Evolutionary conservation across 805 yeast species (phyloP), one percentile per base, ranked within the genome.

Genomic region (Schwanniomyces polymorphus): DNA sequence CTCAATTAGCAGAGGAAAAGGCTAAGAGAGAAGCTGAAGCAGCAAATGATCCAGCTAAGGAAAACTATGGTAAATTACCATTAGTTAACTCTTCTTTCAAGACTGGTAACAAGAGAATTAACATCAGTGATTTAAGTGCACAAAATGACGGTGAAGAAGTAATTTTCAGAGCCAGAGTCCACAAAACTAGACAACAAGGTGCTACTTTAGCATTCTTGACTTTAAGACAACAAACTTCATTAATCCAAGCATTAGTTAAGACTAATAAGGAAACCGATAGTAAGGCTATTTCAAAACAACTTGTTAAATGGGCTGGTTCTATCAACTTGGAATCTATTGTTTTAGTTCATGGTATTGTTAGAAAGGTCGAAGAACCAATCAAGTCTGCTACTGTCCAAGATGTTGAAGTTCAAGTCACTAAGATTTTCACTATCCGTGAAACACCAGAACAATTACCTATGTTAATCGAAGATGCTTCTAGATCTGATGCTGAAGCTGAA

Each of bases 281-380:
- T 27, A 54, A 54, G 17, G 61, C 69, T 37, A 78, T 94, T 41
- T 88, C 97, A 44, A 94, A 94, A 73, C 97, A 87, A 67, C 88
- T 94, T 92, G 96, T 91, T 56, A 94, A 94, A 74, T 94, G 97
- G 97, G 86, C 91, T 25, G 88, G 92, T 33, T 74, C 87, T 29
- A 79, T 94, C 64, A 87, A 83, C 63, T 78, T 88, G 58, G 99
- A 94, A 73, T 82, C 94, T 41, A 92, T 94, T 69, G 97, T 94
- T 12, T 74, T 94, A 43, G 97, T 94, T 26, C 84, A 85, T 59
- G 99, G 99, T 70, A 66, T 69, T 18, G 92, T 92, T 38, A 82
- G 72, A 56, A 90, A 90, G 60, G 91, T 92, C 45, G 91, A 84
- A 18, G 97, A 90, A 64, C 82, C 84, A 49, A 84, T 94, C 67